Evolutionary conservation across 768 basidiomycete genomes (phyloP).

Genomic region (Xerocomus spinulosus): DNA sequence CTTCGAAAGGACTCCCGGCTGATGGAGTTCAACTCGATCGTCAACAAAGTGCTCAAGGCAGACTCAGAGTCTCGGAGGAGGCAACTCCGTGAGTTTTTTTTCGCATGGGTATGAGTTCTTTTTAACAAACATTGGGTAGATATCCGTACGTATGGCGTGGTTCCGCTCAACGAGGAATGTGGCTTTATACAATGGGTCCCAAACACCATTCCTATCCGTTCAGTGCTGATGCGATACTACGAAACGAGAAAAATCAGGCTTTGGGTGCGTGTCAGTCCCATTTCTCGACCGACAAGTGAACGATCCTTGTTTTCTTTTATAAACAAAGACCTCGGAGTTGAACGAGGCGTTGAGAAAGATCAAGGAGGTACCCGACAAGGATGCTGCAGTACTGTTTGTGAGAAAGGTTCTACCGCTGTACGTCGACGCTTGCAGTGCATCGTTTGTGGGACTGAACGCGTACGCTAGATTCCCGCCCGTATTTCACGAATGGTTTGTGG

Average conservation of each 20-base stretch:
- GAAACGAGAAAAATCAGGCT: slow-evolving; percentile 41
- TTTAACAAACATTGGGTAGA: slow-evolving; percentile 38
- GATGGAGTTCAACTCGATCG: slow-evolving; percentile 98
- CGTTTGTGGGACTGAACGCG: background rate
- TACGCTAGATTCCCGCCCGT: slow-evolving; percentile 61
- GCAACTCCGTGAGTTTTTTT: slow-evolving; percentile 67
- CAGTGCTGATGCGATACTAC: slow-evolving; percentile 68
- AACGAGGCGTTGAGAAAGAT: slow-evolving; percentile 43
- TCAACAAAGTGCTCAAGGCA: slow-evolving; percentile 92
- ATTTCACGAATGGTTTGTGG: slow-evolving; percentile 96
- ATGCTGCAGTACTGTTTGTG: slow-evolving; percentile 49
- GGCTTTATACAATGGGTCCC: slow-evolving; percentile 99
- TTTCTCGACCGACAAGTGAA: too few species aligned
- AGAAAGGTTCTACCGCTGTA: slow-evolving; percentile 56
- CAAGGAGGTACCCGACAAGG: slow-evolving; percentile 45
- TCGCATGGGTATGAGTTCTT: background rate
- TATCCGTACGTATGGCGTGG: slow-evolving; percentile 97
- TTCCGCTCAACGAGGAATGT: slow-evolving; percentile 94
- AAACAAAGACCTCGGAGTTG: slow-evolving; percentile 49
- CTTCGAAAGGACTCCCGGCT: slow-evolving; percentile 93
- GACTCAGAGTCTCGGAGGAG: slow-evolving; percentile 90
- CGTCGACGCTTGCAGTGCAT: slow-evolving; percentile 27
- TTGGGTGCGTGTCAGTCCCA: slow-evolving; percentile 40
- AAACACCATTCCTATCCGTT: slow-evolving; percentile 80
- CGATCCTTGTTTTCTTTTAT: too few species aligned